Percentiles rank a stretch among this genome's conserved stretches.
Evolutionary conservation across 2,329 filamentous ascomycete species (phyloP).

Genomic region (Exophiala xenobiotica): DNA sequence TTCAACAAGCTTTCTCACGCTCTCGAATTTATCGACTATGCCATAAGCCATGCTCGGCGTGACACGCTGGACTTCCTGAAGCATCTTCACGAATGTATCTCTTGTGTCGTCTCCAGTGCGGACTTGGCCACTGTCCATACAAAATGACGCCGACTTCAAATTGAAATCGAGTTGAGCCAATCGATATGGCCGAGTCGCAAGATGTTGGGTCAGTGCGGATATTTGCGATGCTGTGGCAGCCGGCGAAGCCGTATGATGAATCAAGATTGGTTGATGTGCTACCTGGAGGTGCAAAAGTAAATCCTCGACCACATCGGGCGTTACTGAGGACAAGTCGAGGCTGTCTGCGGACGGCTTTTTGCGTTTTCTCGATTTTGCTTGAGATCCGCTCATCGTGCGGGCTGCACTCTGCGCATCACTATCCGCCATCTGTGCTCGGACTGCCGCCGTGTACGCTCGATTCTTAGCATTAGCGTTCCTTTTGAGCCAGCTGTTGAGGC

Average conservation of each 20-base stretch:
- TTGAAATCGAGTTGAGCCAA: conserved; percentile 48
- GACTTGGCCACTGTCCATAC: conserved; percentile 77
- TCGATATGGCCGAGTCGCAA: conserved; percentile 72
- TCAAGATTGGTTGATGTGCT: conserved; percentile 58
- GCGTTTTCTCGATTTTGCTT: conserved; percentile 30
- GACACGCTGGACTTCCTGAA: conserved; percentile 71
- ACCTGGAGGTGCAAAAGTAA: conserved; percentile 70
- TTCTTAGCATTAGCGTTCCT: conserved; percentile 69
- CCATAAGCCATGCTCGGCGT: conserved; percentile 72
- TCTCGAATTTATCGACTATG: conserved; percentile 61
- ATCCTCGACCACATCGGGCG: conserved; percentile 69
- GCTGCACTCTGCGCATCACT: conserved; percentile 32
- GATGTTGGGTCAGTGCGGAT: conserved; percentile 71
- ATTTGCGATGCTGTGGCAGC: conserved; percentile 73
- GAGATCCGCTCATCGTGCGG: conserved; percentile 19
- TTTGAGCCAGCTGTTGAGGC: conserved; percentile 63
- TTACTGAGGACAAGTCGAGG: conserved; percentile 49
- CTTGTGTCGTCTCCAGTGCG: conserved; percentile 59
- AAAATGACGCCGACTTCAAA: conserved; percentile 61
- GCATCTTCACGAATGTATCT: conserved; percentile 72
- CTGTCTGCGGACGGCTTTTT: conserved; percentile 45
- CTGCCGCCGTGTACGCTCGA: conserved; percentile 64
- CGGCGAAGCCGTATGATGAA: conserved; percentile 65
- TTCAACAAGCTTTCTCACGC: conserved; percentile 57
- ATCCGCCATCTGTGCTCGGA: conserved; percentile 51